Conservation (phyloP, 352 stramenopile genomes). For the Phytophthora syringae region DNA sequence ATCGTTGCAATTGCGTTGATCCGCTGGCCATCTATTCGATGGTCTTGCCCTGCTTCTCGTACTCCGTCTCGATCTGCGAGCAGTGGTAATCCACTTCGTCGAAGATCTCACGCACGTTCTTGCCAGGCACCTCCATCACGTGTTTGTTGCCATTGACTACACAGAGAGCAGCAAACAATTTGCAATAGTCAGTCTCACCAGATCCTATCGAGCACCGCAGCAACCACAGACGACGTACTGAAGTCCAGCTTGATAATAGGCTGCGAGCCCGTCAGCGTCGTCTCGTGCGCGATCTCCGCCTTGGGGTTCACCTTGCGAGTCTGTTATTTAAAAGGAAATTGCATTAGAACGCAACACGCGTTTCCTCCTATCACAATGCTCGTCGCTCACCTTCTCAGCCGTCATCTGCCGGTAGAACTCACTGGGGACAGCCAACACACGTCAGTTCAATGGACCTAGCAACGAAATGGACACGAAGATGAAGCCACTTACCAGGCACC, state of each 20-base stretch:
- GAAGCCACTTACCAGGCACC: constrained; percentile 68
- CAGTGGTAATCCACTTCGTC: constrained; percentile 86
- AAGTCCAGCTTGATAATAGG: constrained; percentile 85
- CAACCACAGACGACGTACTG: constrained; percentile 45
- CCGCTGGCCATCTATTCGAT: constrained; percentile 68
- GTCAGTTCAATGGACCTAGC: background rate
- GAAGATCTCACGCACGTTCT: constrained; percentile 86
- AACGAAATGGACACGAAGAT: background rate
- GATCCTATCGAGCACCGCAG: no score
- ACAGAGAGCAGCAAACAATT: constrained; percentile 9
- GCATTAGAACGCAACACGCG: background rate
- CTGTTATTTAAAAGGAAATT: constrained; percentile 26
- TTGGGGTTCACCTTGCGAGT: constrained; percentile 84
- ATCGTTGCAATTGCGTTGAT: constrained; percentile 9
- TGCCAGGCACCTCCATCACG: constrained; percentile 67
- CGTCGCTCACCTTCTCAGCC: constrained; percentile 65
- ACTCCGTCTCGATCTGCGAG: constrained; percentile 88
- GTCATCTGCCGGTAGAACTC: constrained; percentile 89
- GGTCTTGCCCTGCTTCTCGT: constrained; percentile 81
- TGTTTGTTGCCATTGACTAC: constrained; percentile 84
- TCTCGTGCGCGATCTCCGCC: constrained; percentile 68
- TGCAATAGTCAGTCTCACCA: constrained; percentile 1
- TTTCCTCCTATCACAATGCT: background rate
- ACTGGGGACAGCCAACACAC: constrained; percentile 31
- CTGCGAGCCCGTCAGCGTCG: constrained; percentile 56